A percentile compares a stretch with the other conserved stretches of the same genome.
These are phyloP conservation scores for Geranium brycei DNA, from an alignment of 345 rosid genomes.

Conservation along the genomic window DNA sequence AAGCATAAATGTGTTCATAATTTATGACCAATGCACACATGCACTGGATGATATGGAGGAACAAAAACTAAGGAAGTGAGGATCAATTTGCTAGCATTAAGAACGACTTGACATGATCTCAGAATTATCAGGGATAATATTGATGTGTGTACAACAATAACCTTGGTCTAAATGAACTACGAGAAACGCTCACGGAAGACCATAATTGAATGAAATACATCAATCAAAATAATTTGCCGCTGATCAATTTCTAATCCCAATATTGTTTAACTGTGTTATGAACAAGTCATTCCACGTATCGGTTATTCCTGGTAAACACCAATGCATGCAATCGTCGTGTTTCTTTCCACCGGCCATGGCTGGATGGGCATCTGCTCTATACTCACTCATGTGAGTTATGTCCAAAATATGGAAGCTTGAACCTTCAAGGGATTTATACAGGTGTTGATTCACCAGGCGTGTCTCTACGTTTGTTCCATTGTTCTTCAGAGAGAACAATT, in stretches of 20 bases:
- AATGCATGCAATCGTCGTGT: slow-evolving; percentile 89
- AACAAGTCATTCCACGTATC: slow-evolving; percentile 84
- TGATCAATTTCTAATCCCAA: slow-evolving; percentile 6
- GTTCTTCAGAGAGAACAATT: slow-evolving; percentile 47
- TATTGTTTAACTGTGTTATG: slow-evolving; percentile 18
- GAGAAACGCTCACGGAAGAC: not conserved
- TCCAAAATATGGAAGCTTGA: slow-evolving; percentile 57
- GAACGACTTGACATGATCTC: too few species aligned
- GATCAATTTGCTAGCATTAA: too few species aligned
- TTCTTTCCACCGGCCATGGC: slow-evolving; percentile 72
- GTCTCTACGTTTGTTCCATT: slow-evolving; percentile 70
- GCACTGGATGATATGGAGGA: too few species aligned
- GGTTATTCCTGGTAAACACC: slow-evolving; percentile 88
- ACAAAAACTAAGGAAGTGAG: too few species aligned
- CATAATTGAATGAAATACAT: not conserved
- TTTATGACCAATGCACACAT: too few species aligned
- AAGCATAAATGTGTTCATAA: too few species aligned
- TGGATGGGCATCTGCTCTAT: slow-evolving; percentile 92
- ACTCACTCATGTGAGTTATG: slow-evolving; percentile 72
- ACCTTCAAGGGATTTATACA: slow-evolving; percentile 33
- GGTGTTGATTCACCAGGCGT: slow-evolving; percentile 56
- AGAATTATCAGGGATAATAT: too few species aligned
- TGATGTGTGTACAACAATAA: too few species aligned
- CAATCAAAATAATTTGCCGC: too few species aligned
- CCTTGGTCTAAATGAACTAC: too few species aligned